phyloP scores from a whole-genome alignment of 768 basidiomycete species.

The Rhizopogon sp. region DNA sequence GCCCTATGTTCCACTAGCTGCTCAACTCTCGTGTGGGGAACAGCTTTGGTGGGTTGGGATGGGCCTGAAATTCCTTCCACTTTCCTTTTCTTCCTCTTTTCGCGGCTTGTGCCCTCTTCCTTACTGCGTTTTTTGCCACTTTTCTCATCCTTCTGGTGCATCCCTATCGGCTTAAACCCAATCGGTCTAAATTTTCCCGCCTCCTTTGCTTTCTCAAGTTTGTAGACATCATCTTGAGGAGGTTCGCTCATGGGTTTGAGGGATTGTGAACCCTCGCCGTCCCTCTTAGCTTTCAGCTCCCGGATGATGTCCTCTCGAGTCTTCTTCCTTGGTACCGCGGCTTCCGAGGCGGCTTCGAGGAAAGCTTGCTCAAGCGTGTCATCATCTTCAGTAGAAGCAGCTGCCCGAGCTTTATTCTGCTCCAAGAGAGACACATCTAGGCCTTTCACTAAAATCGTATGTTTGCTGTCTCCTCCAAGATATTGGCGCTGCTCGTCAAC shows the following conservation, averaged over 20 bases:
- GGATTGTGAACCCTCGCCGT: conserved; percentile 16
- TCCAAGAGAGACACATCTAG: conserved; percentile 85
- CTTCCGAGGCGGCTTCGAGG: conserved; percentile 34
- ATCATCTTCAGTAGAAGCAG: conserved; percentile 62
- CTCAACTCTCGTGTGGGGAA: conserved; percentile 17
- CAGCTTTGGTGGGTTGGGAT: conserved; percentile 19
- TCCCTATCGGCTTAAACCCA: conserved; percentile 61
- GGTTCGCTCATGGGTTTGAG: conserved; percentile 10
- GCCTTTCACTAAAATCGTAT: conserved; percentile 85
- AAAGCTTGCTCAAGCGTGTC: conserved; percentile 79
- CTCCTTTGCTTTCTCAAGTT: conserved; percentile 33
- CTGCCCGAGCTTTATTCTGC: conserved; percentile 69
- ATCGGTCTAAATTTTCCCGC: conserved; percentile 45
- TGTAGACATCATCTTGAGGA: conserved; percentile 14
- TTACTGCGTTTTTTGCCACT: conserved; percentile 40
- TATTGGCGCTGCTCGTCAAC: conserved; percentile 71
- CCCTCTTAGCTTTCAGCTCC: conserved; percentile 64
- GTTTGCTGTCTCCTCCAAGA: conserved; percentile 80
- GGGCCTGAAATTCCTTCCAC: conserved; percentile 23
- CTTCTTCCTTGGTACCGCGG: conserved; percentile 46
- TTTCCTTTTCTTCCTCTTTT: conserved; percentile 57
- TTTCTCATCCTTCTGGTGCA: conserved; percentile 39
- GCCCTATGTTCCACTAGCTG: conserved; percentile 2
- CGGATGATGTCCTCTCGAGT: conserved; percentile 74
- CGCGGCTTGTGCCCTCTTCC: conserved; percentile 33